Evolutionary conservation across 352 stramenopile species (phyloP).

Genomic region (Globisporangium camurandrum): DNA sequence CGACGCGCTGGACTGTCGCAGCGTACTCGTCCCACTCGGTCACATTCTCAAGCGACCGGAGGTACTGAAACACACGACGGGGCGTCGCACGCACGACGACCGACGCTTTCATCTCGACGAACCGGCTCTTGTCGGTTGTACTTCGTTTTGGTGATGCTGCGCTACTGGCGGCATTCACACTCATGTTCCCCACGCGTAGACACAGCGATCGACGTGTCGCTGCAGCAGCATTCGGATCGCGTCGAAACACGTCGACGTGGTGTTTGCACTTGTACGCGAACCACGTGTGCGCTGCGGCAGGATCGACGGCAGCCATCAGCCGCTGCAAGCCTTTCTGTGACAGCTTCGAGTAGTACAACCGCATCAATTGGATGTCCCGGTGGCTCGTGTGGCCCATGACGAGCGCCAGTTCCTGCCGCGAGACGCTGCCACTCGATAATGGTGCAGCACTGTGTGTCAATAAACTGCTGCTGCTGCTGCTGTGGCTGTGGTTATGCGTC

Average conservation of each 20-base stretch:
- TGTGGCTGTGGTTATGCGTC: constrained; percentile 6
- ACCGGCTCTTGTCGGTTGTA: constrained; percentile 25
- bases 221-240: constrained; percentile 4
- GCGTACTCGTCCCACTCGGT: constrained; percentile 29
- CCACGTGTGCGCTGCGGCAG: constrained; percentile 32
- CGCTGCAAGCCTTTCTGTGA: constrained; percentile 48
- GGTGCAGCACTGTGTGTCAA: no score
- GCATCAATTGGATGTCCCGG: constrained; percentile 65
- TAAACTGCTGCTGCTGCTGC: background rate
- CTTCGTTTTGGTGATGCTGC: background rate
- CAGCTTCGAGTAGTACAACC: constrained; percentile 62
- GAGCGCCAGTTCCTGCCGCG: constrained; percentile 41
- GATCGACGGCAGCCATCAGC: constrained; percentile 33
- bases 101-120: constrained; percentile 73
- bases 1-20: constrained; percentile 35
- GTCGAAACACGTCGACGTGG: constrained; percentile 33
- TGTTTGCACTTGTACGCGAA: constrained; percentile 32
- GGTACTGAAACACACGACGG: constrained; percentile 46
- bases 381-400: constrained; percentile 54
- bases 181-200: background rate
- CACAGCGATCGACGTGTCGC: constrained; percentile 1
- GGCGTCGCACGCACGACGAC: constrained; percentile 39
- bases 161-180: background rate
- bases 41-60: constrained; percentile 37
- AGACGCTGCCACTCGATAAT: no score